Conservation (phyloP, 1,284 basidiomycete species). For the Jaminaea rosea region DNA sequence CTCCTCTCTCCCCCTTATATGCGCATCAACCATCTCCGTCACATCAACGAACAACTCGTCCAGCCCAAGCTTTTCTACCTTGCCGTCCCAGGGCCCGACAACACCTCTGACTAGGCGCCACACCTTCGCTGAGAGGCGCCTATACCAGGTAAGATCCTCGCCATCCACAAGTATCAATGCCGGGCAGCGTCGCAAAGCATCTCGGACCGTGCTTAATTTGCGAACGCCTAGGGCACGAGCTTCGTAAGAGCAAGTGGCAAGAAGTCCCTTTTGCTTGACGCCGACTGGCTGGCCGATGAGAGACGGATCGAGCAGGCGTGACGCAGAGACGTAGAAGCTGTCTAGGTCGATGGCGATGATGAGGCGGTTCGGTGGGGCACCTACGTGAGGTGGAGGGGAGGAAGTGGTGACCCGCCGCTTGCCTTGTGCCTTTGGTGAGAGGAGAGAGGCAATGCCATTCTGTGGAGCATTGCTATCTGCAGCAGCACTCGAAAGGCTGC, state of each 20-base stretch:
- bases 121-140: slow-evolving; percentile 36
- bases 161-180: slow-evolving; percentile 48
- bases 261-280: slow-evolving; percentile 48
- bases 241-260: slow-evolving; percentile 48
- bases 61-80: slow-evolving; percentile 48
- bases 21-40: slow-evolving; percentile 41
- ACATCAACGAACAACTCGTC: slow-evolving; percentile 49
- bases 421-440: no score
- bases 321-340: slow-evolving; percentile 45
- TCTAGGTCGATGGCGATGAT: slow-evolving; percentile 30
- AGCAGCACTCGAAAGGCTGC: no score
- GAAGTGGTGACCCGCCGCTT: not conserved
- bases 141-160: slow-evolving; percentile 47
- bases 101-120: slow-evolving; percentile 38
- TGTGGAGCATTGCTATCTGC: no score
- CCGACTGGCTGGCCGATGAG: slow-evolving; percentile 47
- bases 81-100: slow-evolving; percentile 22
- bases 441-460: no score
- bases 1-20: slow-evolving; percentile 23
- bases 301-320: slow-evolving; percentile 43
- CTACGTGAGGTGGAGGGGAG: no score
- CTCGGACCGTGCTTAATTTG: slow-evolving; percentile 44
- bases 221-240: slow-evolving; percentile 43
- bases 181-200: slow-evolving; percentile 42
- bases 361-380: slow-evolving; percentile 5